Percentiles rank a stretch among this genome's conserved stretches.
Evolutionary conservation across 116 monocot species (phyloP).

Genomic region (Thalassia testudinum): DNA sequence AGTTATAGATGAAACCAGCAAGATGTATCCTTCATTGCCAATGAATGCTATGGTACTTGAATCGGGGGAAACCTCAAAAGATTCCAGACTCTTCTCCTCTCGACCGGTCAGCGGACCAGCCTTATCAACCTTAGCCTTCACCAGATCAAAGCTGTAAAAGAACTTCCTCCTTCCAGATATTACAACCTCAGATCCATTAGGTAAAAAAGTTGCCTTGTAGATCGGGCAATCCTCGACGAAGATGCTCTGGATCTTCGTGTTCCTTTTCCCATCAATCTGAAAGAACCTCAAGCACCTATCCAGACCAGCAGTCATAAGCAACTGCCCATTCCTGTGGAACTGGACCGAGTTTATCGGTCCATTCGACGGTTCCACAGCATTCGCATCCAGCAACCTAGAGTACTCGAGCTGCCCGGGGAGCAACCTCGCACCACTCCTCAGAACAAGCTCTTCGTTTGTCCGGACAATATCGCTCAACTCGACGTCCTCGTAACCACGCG

Average conservation of each 20-base stretch:
- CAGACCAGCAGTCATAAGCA: slow-evolving; percentile 51
- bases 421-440: slow-evolving; percentile 27
- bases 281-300: slow-evolving; percentile 64
- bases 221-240: slow-evolving; percentile 73
- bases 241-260: slow-evolving; percentile 62
- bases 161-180: slow-evolving; percentile 61
- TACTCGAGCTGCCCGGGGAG: slow-evolving; percentile 63
- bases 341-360: slow-evolving; percentile 66
- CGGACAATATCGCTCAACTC: slow-evolving; percentile 31
- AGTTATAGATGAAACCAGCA: slow-evolving; percentile 62
- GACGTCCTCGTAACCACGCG: slow-evolving; percentile 14
- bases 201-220: slow-evolving; percentile 62
- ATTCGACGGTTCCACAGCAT: slow-evolving; percentile 43
- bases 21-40: slow-evolving; percentile 80
- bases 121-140: slow-evolving; percentile 51
- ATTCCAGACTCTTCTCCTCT: slow-evolving; percentile 76
- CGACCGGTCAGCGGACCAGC: slow-evolving; percentile 64
- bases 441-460: slow-evolving; percentile 41
- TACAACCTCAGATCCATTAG: slow-evolving; percentile 79
- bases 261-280: slow-evolving; percentile 77
- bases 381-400: slow-evolving; percentile 64
- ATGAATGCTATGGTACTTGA: slow-evolving; percentile 74
- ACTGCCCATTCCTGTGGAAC: slow-evolving; percentile 79
- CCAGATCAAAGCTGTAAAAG: slow-evolving; percentile 79
- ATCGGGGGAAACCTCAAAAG: slow-evolving; percentile 83